Percentiles rank a stretch among this genome's conserved stretches.
These are phyloP conservation scores for Russula vinacea DNA, from an alignment of 768 basidiomycete genomes.

Conservation along the genomic window DNA sequence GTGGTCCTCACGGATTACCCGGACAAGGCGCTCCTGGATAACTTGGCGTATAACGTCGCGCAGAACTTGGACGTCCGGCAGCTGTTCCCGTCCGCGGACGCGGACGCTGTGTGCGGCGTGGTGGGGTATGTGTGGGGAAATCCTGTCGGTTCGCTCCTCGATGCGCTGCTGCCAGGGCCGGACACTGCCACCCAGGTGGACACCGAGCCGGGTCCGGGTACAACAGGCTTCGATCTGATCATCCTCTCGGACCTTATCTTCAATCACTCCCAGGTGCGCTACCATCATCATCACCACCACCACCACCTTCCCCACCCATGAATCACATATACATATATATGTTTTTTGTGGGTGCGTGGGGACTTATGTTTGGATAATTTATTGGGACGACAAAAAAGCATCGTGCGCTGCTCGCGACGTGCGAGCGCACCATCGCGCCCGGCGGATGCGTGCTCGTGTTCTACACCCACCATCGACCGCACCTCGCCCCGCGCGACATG, in stretches of 20 bases:
- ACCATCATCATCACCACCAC: not conserved
- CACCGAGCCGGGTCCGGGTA: constrained; percentile 27
- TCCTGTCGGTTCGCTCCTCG: constrained; percentile 46
- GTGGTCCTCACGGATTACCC: constrained; percentile 93
- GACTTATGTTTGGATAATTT: no score
- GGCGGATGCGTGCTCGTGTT: constrained; percentile 64
- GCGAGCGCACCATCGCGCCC: constrained; percentile 44
- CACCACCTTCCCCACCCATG: not conserved
- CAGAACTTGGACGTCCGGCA: constrained; percentile 41
- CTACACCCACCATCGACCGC: constrained; percentile 85
- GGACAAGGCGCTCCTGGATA: constrained; percentile 68
- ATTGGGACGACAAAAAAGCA: constrained; percentile 50
- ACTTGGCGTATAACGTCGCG: constrained; percentile 66
- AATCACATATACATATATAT: not conserved
- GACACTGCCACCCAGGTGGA: constrained; percentile 8
- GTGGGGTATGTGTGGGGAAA: constrained; percentile 84
- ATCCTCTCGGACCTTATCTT: constrained; percentile 92
- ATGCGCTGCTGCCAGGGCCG: constrained; percentile 33
- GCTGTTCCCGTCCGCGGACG: no score
- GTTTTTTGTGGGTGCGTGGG: not conserved
- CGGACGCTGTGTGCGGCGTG: constrained; percentile 24
- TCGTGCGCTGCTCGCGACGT: constrained; percentile 72
- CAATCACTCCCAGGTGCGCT: constrained; percentile 82
- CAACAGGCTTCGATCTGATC: constrained; percentile 63
- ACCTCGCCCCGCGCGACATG: constrained; percentile 77